Percentiles rank a stretch among this genome's conserved stretches.
Conservation (phyloP, 176 grass and related monocot species). For the Cenchrus americanus region DNA sequence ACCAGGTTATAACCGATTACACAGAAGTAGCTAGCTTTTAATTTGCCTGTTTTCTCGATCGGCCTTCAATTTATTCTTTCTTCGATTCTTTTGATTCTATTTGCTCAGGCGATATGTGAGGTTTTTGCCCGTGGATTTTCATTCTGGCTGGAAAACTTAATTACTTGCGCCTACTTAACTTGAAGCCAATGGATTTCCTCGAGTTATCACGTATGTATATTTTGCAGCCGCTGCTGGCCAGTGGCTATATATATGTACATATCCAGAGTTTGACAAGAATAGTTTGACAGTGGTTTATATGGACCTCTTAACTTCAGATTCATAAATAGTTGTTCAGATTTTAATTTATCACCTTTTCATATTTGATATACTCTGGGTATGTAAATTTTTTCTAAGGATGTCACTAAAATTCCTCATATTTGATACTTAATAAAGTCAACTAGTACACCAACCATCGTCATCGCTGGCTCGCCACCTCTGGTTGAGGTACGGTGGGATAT, state of each 20-base stretch:
- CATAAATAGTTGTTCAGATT: neutral
- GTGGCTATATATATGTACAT: neutral
- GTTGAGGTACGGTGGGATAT: neutral
- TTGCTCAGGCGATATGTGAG: neutral
- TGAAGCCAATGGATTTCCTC: neutral
- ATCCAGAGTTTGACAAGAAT: neutral
- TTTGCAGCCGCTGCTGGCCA: neutral
- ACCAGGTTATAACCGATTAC: constrained; percentile 57
- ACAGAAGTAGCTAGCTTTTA: neutral
- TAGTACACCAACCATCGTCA: neutral
- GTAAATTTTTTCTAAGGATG: neutral
- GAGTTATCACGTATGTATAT: neutral
- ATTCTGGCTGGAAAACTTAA: neutral
- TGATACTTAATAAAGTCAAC: neutral
- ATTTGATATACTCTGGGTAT: neutral
- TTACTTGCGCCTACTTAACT: neutral
- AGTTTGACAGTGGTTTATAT: neutral
- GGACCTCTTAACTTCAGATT: neutral
- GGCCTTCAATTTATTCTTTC: constrained; percentile 10
- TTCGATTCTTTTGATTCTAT: neutral
- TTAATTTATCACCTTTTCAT: neutral
- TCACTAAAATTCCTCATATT: neutral
- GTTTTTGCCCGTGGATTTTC: neutral
- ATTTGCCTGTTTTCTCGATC: neutral
- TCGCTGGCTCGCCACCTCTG: too few relatives aligned